Base-by-base conservation (phyloP, 768 basidiomycete species). In the Cystobasidium ongulense region DNA sequence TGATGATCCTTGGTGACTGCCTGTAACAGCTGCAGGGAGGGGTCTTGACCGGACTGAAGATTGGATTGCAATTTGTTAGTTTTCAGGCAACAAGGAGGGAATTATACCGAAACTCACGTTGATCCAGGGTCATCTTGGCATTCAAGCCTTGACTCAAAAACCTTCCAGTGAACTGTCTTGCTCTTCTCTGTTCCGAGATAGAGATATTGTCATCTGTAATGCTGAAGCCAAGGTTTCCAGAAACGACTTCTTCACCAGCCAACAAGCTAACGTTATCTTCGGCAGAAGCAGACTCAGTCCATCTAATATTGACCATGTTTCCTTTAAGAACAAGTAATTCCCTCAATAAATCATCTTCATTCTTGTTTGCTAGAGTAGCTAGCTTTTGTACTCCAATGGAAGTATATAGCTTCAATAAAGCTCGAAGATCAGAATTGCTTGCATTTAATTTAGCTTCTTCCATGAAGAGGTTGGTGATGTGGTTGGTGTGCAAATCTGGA, bases 301-400 rank as follows among this genome's bases (percentile, higher is more conserved):
- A 85, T 80, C 87, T 88, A 68, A 89, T 81, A 73, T 89, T 90
- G 78, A 91, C 85, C 77, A 89, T 90, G 0, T 88, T 87, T 76
- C 90, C 88, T 84, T 99, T 98, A 82, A 96, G 86, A 53, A 92
- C 88, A 92, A 98, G 96, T 85, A 98, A 86, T 85, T 95, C 90
- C 82, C 94, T 90, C 73, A 99, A 85, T 79, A 97, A 89, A 81
- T 90, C 90, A 80, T 98, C 95, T 82, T 97, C 95, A 76, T 90
- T 90, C n/a, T 68, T 87, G 75, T 92, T 91, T 54, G 95, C 83
- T 86, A 98, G 96, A 77, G 88, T 88, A 0, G 94, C 89, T 31
- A 99, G 86, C 82, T 97, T 97, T 79, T 86, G 86, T 17, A 93
- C 88, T 74, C 91, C 93, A 65, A 99, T 87, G 62, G 89, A 91